Evolutionary conservation across 2,329 filamentous ascomycete species (phyloP), one percentile per base, ranked within the genome.

Genomic region (Bipolaris oryzae): DNA sequence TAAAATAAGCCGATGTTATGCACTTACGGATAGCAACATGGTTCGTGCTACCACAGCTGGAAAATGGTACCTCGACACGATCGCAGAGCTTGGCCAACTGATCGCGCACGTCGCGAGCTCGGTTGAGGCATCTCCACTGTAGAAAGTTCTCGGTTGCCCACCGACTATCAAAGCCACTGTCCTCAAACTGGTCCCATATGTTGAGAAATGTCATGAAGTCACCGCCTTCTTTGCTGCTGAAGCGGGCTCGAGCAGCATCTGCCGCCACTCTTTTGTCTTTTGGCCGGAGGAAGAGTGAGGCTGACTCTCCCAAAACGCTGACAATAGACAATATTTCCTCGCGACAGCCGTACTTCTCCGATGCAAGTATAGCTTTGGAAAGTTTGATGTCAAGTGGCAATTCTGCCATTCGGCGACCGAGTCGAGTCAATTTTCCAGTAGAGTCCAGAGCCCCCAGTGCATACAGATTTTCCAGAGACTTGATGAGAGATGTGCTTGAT

Each of bases 241-340:
- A 96, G 1, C 94, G 87, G 34, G 89, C 89, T 13, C 92, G 87
- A 0, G 95, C 95, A 60, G 90, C 91, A 75, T 99, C 94, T 11
- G 95, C 95, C 70, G 97, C 91, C 25, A 97, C 89, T 75, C 96
- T 96, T 81, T 98, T 97, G 78, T 99, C 53, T 93, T 74, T 97
- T 96, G 18, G 95, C 93, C 0, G 92, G 85, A 83, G 96, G 81
- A 97, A 99, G 5, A 99, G 84, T 0, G 92, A 89, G 3, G 89
- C 92, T 1, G 91, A 87, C 78, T 98, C 95, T 58, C 90, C 87
- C 0, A 98, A 84, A 91, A 98, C 96, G 39, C 93, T 87, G n/a
- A 98, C 91, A 46, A 98, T 91, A 0, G 90, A 92, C 15, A 99
- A 81, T 0, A 98, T 87, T 77, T 99, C 95, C 57, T 96, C 91